Evolutionary conservation across 148 eudicot species (phyloP).

Genomic region (Pouteria glomerata): DNA sequence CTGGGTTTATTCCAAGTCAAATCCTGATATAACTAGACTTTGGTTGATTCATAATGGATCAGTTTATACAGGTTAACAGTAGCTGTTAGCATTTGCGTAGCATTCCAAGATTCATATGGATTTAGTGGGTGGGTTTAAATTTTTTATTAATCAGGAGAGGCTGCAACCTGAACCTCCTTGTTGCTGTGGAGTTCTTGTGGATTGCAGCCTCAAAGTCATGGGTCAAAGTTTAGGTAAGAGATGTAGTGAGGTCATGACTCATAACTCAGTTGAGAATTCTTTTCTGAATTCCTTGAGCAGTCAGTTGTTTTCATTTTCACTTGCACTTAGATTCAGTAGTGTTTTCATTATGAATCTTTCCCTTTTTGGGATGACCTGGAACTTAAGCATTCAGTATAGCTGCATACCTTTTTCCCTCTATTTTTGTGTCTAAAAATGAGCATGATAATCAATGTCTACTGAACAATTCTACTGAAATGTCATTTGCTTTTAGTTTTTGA

Average conservation of each 20-base stretch:
- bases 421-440: background rate
- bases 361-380: background rate
- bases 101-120: background rate
- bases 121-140: background rate
- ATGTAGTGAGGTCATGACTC: background rate
- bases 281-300: slow-evolving; percentile 6
- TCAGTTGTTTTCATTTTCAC: background rate
- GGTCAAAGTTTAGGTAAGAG: background rate
- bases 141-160: background rate
- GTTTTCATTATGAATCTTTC: background rate
- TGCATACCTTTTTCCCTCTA: background rate
- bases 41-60: background rate
- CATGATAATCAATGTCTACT: background rate
- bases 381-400: background rate
- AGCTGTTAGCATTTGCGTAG: background rate
- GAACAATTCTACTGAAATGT: no score
- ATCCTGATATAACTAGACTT: background rate
- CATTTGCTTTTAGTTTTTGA: background rate
- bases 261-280: background rate
- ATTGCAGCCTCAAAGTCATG: background rate
- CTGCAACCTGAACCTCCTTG: background rate
- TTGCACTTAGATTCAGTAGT: background rate
- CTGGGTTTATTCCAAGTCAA: background rate
- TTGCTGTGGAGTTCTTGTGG: background rate
- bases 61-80: background rate